A percentile compares a stretch with the other conserved stretches of the same genome.
Conservation (phyloP, 345 rosid genomes). For the Cochlearia excelsa region DNA sequence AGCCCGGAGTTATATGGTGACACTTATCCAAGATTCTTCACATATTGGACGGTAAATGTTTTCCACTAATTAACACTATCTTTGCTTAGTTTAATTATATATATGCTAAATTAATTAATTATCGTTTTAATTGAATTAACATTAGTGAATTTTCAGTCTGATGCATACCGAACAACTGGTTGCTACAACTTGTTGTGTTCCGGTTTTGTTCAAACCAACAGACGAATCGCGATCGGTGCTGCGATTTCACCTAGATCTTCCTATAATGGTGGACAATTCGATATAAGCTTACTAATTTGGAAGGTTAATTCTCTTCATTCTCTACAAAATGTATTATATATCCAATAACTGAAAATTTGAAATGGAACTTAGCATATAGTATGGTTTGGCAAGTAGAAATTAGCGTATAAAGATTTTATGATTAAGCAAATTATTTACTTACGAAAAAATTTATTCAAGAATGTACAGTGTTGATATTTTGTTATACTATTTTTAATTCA, state of each 20-base stretch:
- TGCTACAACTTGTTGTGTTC: constrained; percentile 95
- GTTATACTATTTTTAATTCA: background rate
- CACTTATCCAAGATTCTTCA: constrained; percentile 89
- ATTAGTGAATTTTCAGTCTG: constrained; percentile 50
- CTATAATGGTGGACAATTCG: constrained; percentile 84
- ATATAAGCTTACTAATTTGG: constrained; percentile 89
- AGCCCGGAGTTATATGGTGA: constrained; percentile 98
- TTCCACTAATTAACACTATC: background rate
- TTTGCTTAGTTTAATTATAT: background rate
- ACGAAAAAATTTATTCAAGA: background rate
- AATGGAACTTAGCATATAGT: no score
- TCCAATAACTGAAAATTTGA: no score
- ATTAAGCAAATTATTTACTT: background rate
- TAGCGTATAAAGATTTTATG: background rate
- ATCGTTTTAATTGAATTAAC: constrained; percentile 16
- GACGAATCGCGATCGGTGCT: constrained; percentile 83
- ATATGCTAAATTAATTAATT: background rate
- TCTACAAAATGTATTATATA: no score
- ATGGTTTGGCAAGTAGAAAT: no score
- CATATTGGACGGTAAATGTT: constrained; percentile 90
- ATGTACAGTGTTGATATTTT: background rate
- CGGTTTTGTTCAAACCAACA: constrained; percentile 91
- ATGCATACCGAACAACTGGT: constrained; percentile 93
- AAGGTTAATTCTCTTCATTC: constrained; percentile 52
- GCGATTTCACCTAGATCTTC: constrained; percentile 95